These are phyloP conservation scores for Fusarium sp. DNA, from an alignment of 2,329 filamentous ascomycete genomes.

Conservation along the genomic window DNA sequence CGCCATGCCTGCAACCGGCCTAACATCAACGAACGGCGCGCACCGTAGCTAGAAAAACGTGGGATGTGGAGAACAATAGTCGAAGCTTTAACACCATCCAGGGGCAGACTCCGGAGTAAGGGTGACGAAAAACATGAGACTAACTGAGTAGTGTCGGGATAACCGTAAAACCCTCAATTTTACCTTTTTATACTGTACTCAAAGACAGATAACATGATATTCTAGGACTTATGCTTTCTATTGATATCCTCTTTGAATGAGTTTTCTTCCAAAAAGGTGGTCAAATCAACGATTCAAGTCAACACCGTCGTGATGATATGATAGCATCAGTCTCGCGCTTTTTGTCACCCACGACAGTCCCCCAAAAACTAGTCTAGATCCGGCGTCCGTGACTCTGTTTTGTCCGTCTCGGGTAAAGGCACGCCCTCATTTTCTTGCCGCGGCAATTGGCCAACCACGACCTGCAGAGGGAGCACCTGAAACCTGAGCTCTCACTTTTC, in stretches of 20 bases:
- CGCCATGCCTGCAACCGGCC: constrained; percentile 21
- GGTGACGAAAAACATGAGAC: not conserved
- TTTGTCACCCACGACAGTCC: not conserved
- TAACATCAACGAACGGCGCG: constrained; percentile 16
- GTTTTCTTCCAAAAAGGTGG: not conserved
- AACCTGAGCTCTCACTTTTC: constrained; percentile 16
- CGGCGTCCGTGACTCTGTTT: constrained; percentile 12
- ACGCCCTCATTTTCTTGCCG: constrained; percentile 18
- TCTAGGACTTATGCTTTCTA: not conserved
- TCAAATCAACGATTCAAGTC: not conserved
- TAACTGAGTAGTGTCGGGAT: not conserved
- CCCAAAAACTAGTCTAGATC: constrained; percentile 19
- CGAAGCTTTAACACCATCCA: constrained; percentile 26
- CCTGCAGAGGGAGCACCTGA: constrained; percentile 23
- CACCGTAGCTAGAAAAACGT: constrained; percentile 26
- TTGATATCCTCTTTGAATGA: not conserved
- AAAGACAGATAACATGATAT: not conserved
- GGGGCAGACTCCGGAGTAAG: constrained; percentile 13
- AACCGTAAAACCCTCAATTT: not conserved
- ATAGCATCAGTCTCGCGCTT: not conserved
- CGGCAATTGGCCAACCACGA: constrained; percentile 20
- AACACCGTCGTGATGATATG: not conserved
- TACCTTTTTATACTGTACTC: not conserved
- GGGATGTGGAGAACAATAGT: constrained; percentile 28
- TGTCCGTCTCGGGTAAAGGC: constrained; percentile 20